These are phyloP conservation scores for Melampsora americana DNA, from an alignment of 1,284 basidiomycete species.

Conservation along the genomic window DNA sequence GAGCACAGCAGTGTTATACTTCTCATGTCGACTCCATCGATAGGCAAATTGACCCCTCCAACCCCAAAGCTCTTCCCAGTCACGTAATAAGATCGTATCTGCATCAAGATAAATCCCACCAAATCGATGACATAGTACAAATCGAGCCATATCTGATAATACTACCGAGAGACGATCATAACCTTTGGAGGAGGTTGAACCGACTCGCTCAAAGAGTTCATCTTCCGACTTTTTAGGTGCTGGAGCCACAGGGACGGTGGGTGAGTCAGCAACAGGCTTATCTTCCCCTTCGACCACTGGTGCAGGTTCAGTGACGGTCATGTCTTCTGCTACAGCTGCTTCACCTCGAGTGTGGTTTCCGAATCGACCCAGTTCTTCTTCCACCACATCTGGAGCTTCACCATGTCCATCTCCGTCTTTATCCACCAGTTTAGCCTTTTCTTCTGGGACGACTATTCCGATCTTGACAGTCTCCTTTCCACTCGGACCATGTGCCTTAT, in stretches of 20 bases:
- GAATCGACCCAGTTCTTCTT: slow-evolving; percentile 44
- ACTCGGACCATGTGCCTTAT: slow-evolving; percentile 50
- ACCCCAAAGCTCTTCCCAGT: slow-evolving; percentile 86
- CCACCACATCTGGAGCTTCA: slow-evolving; percentile 42
- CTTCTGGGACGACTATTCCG: slow-evolving; percentile 48
- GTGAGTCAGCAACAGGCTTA: slow-evolving; percentile 40
- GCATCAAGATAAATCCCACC: slow-evolving; percentile 83
- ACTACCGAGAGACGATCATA: slow-evolving; percentile 78
- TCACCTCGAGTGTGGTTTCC: slow-evolving; percentile 44
- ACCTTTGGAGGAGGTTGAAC: slow-evolving; percentile 69
- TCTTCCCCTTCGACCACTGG: slow-evolving; percentile 46
- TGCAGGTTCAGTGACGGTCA: slow-evolving; percentile 50
- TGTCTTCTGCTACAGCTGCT: slow-evolving; percentile 44
- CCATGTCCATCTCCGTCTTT: slow-evolving; percentile 44
- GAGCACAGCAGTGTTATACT: slow-evolving; percentile 81
- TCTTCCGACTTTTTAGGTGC: slow-evolving; percentile 57
- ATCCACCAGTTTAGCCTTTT: slow-evolving; percentile 46
- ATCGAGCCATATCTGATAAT: slow-evolving; percentile 80
- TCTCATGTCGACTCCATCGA: slow-evolving; percentile 73
- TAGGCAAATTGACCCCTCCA: slow-evolving; percentile 84
- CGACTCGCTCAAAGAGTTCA: slow-evolving; percentile 67
- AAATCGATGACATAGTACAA: slow-evolving; percentile 76
- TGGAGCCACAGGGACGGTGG: slow-evolving; percentile 39
- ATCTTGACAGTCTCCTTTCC: slow-evolving; percentile 45
- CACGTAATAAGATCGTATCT: slow-evolving; percentile 78